Evolutionary conservation across 495 filamentous ascomycete genomes (phyloP).

Genomic region (Lentithecium fluviatile): DNA sequence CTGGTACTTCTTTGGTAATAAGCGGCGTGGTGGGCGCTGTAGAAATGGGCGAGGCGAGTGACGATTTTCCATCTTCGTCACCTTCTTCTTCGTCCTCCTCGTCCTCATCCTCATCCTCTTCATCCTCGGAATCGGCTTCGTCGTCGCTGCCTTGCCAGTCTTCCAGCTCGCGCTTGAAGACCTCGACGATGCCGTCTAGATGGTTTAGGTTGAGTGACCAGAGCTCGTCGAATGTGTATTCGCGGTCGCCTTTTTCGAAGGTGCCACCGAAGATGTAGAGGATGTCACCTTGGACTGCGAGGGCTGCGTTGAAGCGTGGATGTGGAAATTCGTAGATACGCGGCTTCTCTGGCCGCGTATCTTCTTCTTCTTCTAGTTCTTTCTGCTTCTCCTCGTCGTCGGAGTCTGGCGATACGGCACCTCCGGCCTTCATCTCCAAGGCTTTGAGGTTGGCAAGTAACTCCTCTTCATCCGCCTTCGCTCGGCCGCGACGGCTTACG

Average conservation of each 20-base stretch:
- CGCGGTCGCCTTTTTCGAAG: conserved; percentile 88
- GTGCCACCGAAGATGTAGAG: conserved; percentile 94
- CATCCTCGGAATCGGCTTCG: conserved; percentile 47
- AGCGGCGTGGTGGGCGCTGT: conserved; percentile 41
- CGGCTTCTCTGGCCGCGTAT: conserved; percentile 47
- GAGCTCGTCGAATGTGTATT: conserved; percentile 93
- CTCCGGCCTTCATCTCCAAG: conserved; percentile 72
- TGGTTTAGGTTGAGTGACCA: conserved; percentile 88
- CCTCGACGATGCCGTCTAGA: conserved; percentile 84
- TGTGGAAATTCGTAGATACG: conserved; percentile 78
- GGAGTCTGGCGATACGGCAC: conserved; percentile 56
- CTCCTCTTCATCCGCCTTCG: conserved; percentile 85
- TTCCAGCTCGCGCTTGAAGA: conserved; percentile 78
- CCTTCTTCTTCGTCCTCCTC: conserved; percentile 68
- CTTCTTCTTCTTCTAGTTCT: conserved; percentile 54
- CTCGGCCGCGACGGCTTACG: conserved; percentile 63
- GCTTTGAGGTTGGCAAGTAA: conserved; percentile 78
- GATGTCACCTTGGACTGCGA: conserved; percentile 87
- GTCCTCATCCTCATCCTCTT: conserved; percentile 66
- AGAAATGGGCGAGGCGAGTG: conserved; percentile 45
- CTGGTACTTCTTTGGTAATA: conserved; percentile 44
- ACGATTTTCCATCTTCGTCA: conserved; percentile 67
- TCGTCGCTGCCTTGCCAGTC: conserved; percentile 71
- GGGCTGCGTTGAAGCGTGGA: conserved; percentile 79
- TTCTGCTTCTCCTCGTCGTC: conserved; percentile 42